Percentiles rank a stretch among this genome's conserved stretches.
Conservation (phyloP, 139 green algal species). For the Limnomonas spitsbergensis region DNA sequence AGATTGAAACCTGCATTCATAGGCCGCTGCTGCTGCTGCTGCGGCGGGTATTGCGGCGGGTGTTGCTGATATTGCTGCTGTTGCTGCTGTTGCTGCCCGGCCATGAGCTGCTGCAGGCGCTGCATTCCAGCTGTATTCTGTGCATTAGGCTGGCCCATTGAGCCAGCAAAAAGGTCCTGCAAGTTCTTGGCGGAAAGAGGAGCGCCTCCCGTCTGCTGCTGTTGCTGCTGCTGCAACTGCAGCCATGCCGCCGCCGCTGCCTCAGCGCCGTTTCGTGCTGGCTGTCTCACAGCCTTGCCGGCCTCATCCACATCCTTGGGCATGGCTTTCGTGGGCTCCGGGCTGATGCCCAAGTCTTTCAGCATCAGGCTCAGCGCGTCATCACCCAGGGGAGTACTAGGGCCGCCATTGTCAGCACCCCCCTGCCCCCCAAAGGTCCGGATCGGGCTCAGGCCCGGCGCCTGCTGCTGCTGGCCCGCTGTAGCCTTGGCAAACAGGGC, state of each 20-base stretch:
- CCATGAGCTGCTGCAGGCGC: neutral
- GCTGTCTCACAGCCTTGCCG: neutral
- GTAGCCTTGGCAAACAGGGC: neutral
- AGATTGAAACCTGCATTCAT: too few relatives aligned
- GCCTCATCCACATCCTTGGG: neutral
- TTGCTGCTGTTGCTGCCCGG: neutral
- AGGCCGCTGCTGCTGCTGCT: conserved; percentile 5
- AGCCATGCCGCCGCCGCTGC: neutral
- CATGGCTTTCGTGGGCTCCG: neutral
- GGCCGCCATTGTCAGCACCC: neutral
- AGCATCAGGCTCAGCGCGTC: neutral
- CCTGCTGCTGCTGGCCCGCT: neutral
- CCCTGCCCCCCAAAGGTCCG: too few relatives aligned
- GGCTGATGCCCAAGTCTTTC: conserved; percentile 3
- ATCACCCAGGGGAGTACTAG: neutral
- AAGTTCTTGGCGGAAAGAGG: too few relatives aligned
- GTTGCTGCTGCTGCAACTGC: neutral
- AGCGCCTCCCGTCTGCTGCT: conserved; percentile 8
- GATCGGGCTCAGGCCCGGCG: neutral
- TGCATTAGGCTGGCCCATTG: too few relatives aligned
- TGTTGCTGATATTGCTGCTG: neutral
- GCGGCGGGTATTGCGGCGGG: neutral
- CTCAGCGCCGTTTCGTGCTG: neutral
- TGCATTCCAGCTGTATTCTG: conserved; percentile 3
- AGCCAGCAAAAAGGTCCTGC: too few relatives aligned